A percentile compares a stretch with the other conserved stretches of the same genome.
phyloP scores from a whole-genome alignment of 2,329 filamentous ascomycete species.

The Fusarium falciforme region DNA sequence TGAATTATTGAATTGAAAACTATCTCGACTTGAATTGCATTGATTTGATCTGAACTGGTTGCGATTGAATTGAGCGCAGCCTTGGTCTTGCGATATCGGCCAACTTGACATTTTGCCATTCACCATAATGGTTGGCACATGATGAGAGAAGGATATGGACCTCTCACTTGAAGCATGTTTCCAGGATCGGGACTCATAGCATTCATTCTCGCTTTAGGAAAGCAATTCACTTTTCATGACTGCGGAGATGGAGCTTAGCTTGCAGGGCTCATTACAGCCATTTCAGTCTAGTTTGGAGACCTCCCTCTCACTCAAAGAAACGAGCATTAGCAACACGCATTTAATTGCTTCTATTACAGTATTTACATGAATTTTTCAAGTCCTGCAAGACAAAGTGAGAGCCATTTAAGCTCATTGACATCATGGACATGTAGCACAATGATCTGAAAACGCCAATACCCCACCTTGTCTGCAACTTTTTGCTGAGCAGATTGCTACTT shows the following conservation, averaged over 20 bases:
- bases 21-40: background rate
- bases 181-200: background rate
- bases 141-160: background rate
- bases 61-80: background rate
- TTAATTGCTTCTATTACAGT: background rate
- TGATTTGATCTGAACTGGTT: background rate
- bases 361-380: background rate
- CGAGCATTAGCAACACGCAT: background rate
- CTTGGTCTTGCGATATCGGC: background rate
- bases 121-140: background rate
- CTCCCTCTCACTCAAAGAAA: background rate
- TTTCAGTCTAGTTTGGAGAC: too few relatives aligned
- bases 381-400: background rate
- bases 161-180: background rate
- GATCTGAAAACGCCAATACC: slow-evolving; percentile 13
- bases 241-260: background rate
- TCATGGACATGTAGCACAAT: background rate
- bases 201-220: background rate
- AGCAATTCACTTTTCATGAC: background rate
- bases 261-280: background rate
- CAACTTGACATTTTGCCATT: background rate
- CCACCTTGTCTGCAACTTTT: slow-evolving; percentile 30
- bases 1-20: background rate
- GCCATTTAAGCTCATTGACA: background rate
- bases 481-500: slow-evolving; percentile 12